Evolutionary conservation across 2,329 filamentous ascomycete species (phyloP), one percentile per base, ranked within the genome.

Genomic region (Monilinia aucupariae): DNA sequence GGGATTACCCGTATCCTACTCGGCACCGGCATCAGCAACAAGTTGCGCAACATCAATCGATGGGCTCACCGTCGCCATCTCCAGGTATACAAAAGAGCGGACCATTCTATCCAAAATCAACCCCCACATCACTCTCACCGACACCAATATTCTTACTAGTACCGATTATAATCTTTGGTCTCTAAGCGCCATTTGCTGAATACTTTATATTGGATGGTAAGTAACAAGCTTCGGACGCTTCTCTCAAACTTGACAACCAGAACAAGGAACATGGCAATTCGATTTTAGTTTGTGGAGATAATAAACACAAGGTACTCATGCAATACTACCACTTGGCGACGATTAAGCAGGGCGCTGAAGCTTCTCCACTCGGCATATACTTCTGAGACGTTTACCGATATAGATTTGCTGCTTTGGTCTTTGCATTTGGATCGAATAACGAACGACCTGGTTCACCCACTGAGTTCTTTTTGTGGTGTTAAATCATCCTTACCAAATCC

Each of bases 81-180:
- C 78, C 81, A 20, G 80, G 80, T 73, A 76, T 78, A 61, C 78
- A 78, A 55, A 81, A 83, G 76, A 69, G 67, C 41, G 65, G 63
- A 41, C 76, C 76, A 47, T 82, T 84, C 72, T 85, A 85, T 68
- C 69, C 69, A 71, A 63, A 69, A 72, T 55, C 67, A 67, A 25
- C 65, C 74, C 8, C 73, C 69, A 61, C 78, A 79, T 51, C 78
- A 75, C 8, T 13, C 30, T 10, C 30, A 34, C 27, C 17, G 32
- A 51, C 17, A 34, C 15, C 9, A 22, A 17, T 51, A 9, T 51
- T 10, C 27, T 22, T n/a, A 17, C 3, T 4, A 51, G 49, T 30
- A 34, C 27, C n/a, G 20, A 34, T 34, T 8, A 51, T 9, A 51
- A 10, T 13, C 7, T 20, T 22, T 30, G n/a, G 3, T 2, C 17